phyloP scores from a whole-genome alignment of 2,329 filamentous ascomycete genomes.

The Phialophora tarda region DNA sequence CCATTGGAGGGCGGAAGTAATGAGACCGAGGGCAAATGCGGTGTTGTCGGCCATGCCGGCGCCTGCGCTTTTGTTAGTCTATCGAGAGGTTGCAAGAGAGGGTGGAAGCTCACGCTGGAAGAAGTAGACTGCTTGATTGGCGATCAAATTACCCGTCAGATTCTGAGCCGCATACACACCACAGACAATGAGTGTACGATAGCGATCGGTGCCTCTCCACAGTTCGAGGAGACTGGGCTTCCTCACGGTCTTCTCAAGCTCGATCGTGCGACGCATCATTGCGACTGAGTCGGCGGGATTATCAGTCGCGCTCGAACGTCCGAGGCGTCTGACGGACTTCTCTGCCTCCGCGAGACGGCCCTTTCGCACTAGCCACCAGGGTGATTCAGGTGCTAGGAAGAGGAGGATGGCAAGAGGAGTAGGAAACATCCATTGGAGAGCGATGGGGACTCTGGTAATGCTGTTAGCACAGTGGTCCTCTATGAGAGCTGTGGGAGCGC shows the following conservation, averaged over 20 bases:
- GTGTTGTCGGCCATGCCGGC: slow-evolving; percentile 62
- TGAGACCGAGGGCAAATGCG: slow-evolving; percentile 67
- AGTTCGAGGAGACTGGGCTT: slow-evolving; percentile 43
- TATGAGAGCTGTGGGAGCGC: slow-evolving; percentile 34
- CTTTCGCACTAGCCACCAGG: slow-evolving; percentile 62
- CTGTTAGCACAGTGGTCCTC: slow-evolving; percentile 44
- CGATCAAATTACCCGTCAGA: slow-evolving; percentile 67
- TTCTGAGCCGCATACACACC: slow-evolving; percentile 48
- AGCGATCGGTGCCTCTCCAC: slow-evolving; percentile 44
- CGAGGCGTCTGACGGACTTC: slow-evolving; percentile 58
- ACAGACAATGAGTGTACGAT: slow-evolving; percentile 45
- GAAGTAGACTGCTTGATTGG: slow-evolving; percentile 68
- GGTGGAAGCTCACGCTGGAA: slow-evolving; percentile 50
- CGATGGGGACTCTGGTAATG: slow-evolving; percentile 57
- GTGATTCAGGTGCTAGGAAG: slow-evolving; percentile 58
- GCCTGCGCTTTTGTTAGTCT: slow-evolving; percentile 55
- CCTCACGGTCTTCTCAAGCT: slow-evolving; percentile 44
- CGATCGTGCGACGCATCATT: slow-evolving; percentile 45
- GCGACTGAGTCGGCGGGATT: slow-evolving; percentile 43
- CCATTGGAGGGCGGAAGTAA: slow-evolving; percentile 67
- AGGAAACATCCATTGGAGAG: slow-evolving; percentile 65
- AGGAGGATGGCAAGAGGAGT: slow-evolving; percentile 61
- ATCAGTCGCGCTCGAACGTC: slow-evolving; percentile 50
- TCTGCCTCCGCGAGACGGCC: slow-evolving; percentile 54
- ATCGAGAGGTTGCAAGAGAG: slow-evolving; percentile 30